Evolutionary conservation across 805 yeast genomes (phyloP).

Genomic region (Scheffersomyces stipitis): DNA sequence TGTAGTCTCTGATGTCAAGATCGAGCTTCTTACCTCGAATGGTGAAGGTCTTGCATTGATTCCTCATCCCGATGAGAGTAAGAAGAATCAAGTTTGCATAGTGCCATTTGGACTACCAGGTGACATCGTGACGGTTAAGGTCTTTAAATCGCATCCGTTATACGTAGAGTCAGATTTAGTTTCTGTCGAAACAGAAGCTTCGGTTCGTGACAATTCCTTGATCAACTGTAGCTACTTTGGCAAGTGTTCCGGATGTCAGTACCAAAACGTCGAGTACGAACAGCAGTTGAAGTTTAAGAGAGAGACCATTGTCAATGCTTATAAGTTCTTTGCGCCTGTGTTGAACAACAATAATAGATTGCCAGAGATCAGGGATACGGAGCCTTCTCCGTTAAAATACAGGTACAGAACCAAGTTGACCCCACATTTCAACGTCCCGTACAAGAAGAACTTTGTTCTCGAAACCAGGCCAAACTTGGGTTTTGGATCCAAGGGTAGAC

Average conservation of each 20-base stretch:
- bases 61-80: constrained; percentile 50
- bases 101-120: constrained; percentile 91
- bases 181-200: constrained; percentile 38
- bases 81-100: constrained; percentile 59
- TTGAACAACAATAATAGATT: constrained; percentile 41
- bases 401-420: constrained; percentile 90
- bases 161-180: constrained; percentile 77
- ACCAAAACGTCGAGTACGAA: constrained; percentile 72
- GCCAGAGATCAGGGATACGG: constrained; percentile 64
- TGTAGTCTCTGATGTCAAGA: constrained; percentile 53
- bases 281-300: constrained; percentile 73
- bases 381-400: constrained; percentile 74
- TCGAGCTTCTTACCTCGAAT: constrained; percentile 63
- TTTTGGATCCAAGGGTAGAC: constrained; percentile 83
- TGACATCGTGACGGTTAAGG: constrained; percentile 66
- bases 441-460: constrained; percentile 34
- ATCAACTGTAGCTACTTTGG: constrained; percentile 85
- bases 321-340: constrained; percentile 67
- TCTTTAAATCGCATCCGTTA: constrained; percentile 74
- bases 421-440: constrained; percentile 88
- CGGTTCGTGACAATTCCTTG: constrained; percentile 52
- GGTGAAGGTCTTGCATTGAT: constrained; percentile 87
- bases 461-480: constrained; percentile 71
- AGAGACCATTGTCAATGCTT: constrained; percentile 78
- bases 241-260: constrained; percentile 93